phyloP scores from a whole-genome alignment of 2,329 filamentous ascomycete species.

The Colletotrichum sojae region DNA sequence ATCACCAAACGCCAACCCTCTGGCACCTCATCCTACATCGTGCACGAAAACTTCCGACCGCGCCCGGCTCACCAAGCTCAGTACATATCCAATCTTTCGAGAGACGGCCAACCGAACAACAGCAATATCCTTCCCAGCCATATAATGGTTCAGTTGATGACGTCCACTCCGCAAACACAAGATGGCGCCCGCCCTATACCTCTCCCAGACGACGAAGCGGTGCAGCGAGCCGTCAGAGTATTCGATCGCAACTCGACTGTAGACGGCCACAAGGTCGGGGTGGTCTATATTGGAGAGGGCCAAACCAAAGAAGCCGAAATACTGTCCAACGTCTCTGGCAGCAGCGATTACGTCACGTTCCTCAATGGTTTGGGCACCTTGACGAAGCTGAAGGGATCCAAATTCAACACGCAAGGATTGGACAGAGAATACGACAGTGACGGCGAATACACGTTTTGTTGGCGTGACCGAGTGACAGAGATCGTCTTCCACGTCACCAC shows the following conservation, averaged over 20 bases:
- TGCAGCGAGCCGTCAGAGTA: slow-evolving; percentile 79
- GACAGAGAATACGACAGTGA: slow-evolving; percentile 84
- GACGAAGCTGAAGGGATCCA: slow-evolving; percentile 84
- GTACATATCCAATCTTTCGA: slow-evolving; percentile 61
- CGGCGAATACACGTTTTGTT: slow-evolving; percentile 91
- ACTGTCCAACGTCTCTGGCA: slow-evolving; percentile 87
- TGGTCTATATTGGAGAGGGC: slow-evolving; percentile 91
- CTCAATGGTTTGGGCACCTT: slow-evolving; percentile 85
- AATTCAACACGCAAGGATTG: slow-evolving; percentile 93
- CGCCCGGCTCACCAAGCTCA: slow-evolving; percentile 70
- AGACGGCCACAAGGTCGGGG: slow-evolving; percentile 94
- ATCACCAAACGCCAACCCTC: slow-evolving; percentile 81
- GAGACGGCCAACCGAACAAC: slow-evolving; percentile 67
- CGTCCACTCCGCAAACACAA: slow-evolving; percentile 70
- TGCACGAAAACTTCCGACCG: slow-evolving; percentile 72
- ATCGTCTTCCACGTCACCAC: slow-evolving; percentile 97
- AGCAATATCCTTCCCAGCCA: slow-evolving; percentile 80
- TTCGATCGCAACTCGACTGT: slow-evolving; percentile 93
- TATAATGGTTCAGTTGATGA: slow-evolving; percentile 77
- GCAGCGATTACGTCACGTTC: slow-evolving; percentile 89
- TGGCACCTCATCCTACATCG: slow-evolving; percentile 72
- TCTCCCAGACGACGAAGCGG: slow-evolving; percentile 78
- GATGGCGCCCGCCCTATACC: slow-evolving; percentile 79
- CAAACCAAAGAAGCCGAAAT: slow-evolving; percentile 89
- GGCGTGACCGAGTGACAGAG: slow-evolving; percentile 95